Base-by-base conservation (phyloP, 495 filamentous ascomycete genomes). In the Collariella sp. region DNA sequence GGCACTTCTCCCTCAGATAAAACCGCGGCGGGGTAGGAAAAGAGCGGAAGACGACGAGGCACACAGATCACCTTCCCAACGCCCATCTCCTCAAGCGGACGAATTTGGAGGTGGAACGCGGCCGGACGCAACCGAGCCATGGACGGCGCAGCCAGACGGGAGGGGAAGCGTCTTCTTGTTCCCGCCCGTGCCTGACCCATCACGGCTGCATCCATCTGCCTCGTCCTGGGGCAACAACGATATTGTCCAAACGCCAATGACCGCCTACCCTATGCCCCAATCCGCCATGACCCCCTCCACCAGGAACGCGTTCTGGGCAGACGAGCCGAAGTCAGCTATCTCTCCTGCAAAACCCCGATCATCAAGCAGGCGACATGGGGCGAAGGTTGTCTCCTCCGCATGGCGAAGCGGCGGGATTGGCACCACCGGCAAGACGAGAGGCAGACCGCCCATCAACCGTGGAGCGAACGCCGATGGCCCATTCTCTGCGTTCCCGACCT, bases 311-410 rank as follows among this genome's bases (percentile, higher is more conserved):
- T 66, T 66, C 34, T 66, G 61, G 63, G 56, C 55, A 31, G 64
- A 66, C 26, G 64, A 66, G 44, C 64, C 89, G 6, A 84, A 88
- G 50, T 93, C 89, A 7, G 89, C 89, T n/a, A 82, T 88, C 46
- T 83, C 85, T 16, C 84, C 85, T 2, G 69, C 69, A 0, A 71
- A 90, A 56, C 83, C 87, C 4, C 81, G 79, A 19, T 88, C 88
- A 1, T 84, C 86, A 0, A 75, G 86, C 33, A 86, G 88, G 45
- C 81, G 89, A n/a, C 89, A 96, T 64, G 91, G 91, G 0, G 90
- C 93, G 0, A 77, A 77, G 58, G 89, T 87, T 2, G 91, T 98
- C 2, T 98, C 93, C 7, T 96, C 91, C 22, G 93, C 93, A 12
- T 98, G 93, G 93, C 81, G 87, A 18, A 86, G 79, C 49, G 83